Evolutionary conservation across 495 filamentous ascomycete species (phyloP), one percentile per base, ranked within the genome.

Genomic region (Penicillium alfredii): DNA sequence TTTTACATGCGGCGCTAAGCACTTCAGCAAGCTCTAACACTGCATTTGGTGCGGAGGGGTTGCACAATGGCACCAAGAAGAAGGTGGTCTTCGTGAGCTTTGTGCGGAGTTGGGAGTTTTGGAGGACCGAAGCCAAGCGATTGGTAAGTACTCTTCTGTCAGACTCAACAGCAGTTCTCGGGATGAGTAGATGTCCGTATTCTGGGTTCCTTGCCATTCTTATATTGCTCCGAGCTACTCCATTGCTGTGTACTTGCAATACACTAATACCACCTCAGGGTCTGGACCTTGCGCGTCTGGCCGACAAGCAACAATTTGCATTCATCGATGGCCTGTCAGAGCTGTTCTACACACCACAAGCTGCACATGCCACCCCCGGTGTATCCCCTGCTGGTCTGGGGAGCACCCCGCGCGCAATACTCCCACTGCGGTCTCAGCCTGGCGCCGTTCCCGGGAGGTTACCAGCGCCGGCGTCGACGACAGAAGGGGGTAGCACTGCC

Each of bases 51-150:
- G 2, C 40, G 16, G 49, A 47, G 12, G 57, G 46, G 9, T 13
- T 30, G 6, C 42, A 57, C 8, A 47, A 44, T 40, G 52, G 47
- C 15, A 52, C 37, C 17, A 63, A 59, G 30, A 53, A 48, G 39
- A 68, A 69, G n/a, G 78, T 97, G 3, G 62, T 94, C 10, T 63
- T 95, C 0, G 77, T 89, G 42, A 88, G 82, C 63, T 95, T 81
- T 59, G 63, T 93, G 60, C 73, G 84, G 34, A 80, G 88, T 47
- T 72, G 63, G 42, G 64, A 71, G 16, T 93, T 93, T 54, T 94
- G 88, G 88, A 78, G 60, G 30, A 68, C 78, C 3, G 71, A 72
- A 27, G 72, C 71, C 16, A 72, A 71, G 38, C 73, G 74, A 57
- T 52, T 86, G 44, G 77, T 81, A 58, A 42, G 69, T 66, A 5